Conservation (phyloP, 441 rosid genomes). For the Capsella rubella region DNA sequence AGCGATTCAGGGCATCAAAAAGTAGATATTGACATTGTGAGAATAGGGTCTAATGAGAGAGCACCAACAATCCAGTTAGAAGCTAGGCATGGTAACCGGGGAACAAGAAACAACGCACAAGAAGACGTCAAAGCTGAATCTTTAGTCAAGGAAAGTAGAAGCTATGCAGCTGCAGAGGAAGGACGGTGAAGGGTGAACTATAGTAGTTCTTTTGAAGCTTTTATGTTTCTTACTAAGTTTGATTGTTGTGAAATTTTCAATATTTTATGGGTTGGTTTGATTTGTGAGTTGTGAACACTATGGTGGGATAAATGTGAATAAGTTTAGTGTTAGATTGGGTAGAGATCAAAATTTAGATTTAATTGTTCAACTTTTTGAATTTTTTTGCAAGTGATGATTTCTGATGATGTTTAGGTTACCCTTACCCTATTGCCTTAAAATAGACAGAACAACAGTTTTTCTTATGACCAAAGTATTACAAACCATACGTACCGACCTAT, state of each 20-base stretch:
- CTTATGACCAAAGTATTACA: not conserved
- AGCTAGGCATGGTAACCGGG: constrained; percentile 72
- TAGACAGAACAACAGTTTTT: not conserved
- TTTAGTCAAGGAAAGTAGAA: constrained; percentile 62
- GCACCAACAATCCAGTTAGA: constrained; percentile 69
- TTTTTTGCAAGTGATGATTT: not conserved
- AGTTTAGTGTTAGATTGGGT: constrained; percentile 33
- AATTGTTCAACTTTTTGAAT: not conserved
- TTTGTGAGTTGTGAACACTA: constrained; percentile 33
- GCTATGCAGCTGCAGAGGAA: constrained; percentile 57
- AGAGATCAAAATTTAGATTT: constrained; percentile 1
- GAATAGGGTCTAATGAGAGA: constrained; percentile 60
- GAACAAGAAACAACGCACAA: constrained; percentile 75
- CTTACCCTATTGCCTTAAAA: not conserved
- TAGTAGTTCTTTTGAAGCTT: constrained; percentile 14
- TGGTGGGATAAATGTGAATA: constrained; percentile 19
- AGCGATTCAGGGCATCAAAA: constrained; percentile 54
- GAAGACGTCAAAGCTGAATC: constrained; percentile 72
- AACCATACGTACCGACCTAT: not conserved
- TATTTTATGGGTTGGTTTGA: constrained; percentile 20
- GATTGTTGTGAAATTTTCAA: constrained; percentile 6
- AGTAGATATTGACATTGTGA: constrained; percentile 57
- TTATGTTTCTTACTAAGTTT: not conserved
- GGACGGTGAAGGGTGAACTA: constrained; percentile 34
- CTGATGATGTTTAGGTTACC: constrained; percentile 7